Evolutionary conservation across 768 basidiomycete species (phyloP), one percentile per base, ranked within the genome.

Genomic region (Amanita polypyramis): DNA sequence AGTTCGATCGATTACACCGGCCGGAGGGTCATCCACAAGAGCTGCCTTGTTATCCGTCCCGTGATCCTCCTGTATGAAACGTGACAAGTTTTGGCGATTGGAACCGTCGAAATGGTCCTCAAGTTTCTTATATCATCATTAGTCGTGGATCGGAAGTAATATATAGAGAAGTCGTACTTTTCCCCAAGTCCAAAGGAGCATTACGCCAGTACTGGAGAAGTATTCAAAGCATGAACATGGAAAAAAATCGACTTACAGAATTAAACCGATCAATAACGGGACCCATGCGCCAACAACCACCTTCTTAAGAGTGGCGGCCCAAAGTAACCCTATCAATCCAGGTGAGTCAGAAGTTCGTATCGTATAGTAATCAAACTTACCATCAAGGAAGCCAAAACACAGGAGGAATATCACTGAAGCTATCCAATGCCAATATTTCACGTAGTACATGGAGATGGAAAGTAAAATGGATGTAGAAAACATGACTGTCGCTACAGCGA

Each of bases 131-230:
- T 39, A n/a, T 33, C 36, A n/a, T 17, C 6, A n/a, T 62, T 38
- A 12, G 2, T n/a, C 32, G 27, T 2, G 27, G 32, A 33, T 25
- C 3, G 4, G 41, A 3, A 5, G 30, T 5, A 14, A 8, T 2
- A n/a, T 1, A 4, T n/a, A 4, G 15, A 11, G n/a, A 9, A 15
- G 23, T 39, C 45, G 50, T 58, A 72, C 70, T 57, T 75, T 79
- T 12, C 74, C 78, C 80, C 80, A 82, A 5, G 76, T 76, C 80
- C 81, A 85, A 47, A 82, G 74, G 0, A 68, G 56, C 76, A 82
- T 81, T 40, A 75, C 54, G 2, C 58, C 14, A 42, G 66, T 55
- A 5, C 74, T 74, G 37, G 20, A 36, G 40, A 15, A 27, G 7
- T 29, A 3, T 7, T 42, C n/a, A 15, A n/a, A n/a, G 8, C 4